A percentile compares a stretch with the other conserved stretches of the same genome.
Evolutionary conservation across 2,329 filamentous ascomycete species (phyloP).

Genomic region (Cytospora piceae): DNA sequence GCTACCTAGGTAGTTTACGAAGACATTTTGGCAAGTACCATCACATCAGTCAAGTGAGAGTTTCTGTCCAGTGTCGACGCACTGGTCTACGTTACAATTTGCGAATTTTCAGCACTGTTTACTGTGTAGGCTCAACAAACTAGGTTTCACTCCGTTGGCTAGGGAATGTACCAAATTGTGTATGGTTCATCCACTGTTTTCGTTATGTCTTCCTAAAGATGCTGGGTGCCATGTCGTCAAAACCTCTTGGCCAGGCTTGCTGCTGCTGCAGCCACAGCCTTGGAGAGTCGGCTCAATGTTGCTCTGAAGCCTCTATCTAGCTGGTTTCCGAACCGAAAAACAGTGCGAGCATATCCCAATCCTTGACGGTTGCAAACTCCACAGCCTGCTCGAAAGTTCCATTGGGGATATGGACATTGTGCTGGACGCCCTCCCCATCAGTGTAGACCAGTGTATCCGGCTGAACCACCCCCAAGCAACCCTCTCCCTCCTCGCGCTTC

Average conservation of each 20-base stretch:
- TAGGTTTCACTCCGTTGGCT: no score
- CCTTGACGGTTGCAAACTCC: background rate
- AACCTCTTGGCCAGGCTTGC: no score
- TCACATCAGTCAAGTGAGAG: no score
- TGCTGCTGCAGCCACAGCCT: background rate
- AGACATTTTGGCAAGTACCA: no score
- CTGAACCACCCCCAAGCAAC: background rate
- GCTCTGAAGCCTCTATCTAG: background rate
- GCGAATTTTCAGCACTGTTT: no score
- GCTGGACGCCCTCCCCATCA: background rate
- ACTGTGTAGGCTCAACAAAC: no score
- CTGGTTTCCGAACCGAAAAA: background rate
- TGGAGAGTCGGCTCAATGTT: background rate
- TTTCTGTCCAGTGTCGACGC: no score
- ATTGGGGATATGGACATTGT: background rate
- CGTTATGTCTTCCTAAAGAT: background rate
- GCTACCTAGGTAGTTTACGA: no score
- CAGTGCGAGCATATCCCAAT: background rate
- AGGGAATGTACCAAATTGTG: no score
- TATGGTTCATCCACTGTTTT: no score
- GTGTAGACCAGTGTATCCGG: conserved; percentile 1
- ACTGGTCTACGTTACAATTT: no score
- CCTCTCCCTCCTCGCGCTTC: background rate
- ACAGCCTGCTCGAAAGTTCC: background rate
- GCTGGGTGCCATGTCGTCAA: no score